Evolutionary conservation across 352 stramenopile genomes (phyloP), one percentile per base, ranked within the genome.

Genomic region (Elongisporangium prolatum): DNA sequence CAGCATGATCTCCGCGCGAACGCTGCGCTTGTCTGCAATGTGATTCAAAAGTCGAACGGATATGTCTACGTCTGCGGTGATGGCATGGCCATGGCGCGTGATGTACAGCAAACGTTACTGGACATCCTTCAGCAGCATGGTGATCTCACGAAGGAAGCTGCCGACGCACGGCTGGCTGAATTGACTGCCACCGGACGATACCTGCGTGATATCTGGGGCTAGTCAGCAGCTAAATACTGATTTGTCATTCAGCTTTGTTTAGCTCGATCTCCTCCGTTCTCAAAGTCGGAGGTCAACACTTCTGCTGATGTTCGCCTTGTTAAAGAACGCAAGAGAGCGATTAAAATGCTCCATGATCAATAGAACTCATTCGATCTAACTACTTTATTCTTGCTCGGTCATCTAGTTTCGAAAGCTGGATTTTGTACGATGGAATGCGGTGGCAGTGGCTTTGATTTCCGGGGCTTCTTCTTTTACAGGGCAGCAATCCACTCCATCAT

Each of bases 1-100:
- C 94, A 98, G 69, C 84, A 98, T 61, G 74, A 90, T 20, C 60
- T 97, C 4, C 52, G 59, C 3, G 58, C 80, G 10, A 73, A 97
- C 53, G 74, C 68, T 22, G 68, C 69, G 28, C 67, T 80, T 9
- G 65, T 98, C 28, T 65, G 74, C 4, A 67, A 96, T 22, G 67
- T 97, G 38, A 64, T 98, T 20, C 60, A 94, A 25, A 56, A 93
- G 22, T 61, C 82, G 11, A 67, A 78, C 13, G 96, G 86, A 34
- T 90, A 81, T 50, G 78, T 98, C 2, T 99, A 97, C 60, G 82
- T 99, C 21, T 99, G 96, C 57, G 96, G 96, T 44, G 96, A 99
- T 71, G 96, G 95, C 21, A 91, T 93, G 59, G 70, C 86, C 10
- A 98, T 99, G 96, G 95, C 90, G 22, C 97, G 89, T 60, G 95